Evolutionary conservation across 2,329 filamentous ascomycete species (phyloP), one percentile per base, ranked within the genome.

Genomic region (Penicillium sp.): DNA sequence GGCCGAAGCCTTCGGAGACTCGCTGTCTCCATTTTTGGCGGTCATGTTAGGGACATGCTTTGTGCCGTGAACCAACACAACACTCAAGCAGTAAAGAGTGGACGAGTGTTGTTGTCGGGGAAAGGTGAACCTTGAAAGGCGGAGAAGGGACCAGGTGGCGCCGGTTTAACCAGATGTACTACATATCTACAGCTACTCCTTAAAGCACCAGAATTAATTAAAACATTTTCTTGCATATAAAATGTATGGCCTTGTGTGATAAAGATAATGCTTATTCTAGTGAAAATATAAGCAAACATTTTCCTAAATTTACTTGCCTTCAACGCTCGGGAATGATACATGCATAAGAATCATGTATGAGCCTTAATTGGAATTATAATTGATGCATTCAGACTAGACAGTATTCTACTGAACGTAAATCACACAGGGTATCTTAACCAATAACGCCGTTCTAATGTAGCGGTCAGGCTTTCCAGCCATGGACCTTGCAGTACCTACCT

Each of bases 21-120:
- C 61, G 37, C 56, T 58, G 68, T 72, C 70, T 74, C 69, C 71
- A 63, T 65, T 64, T 61, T 68, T 66, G 59, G 52, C 58, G 48
- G 65, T 70, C 73, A 76, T 76, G 63, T 64, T 65, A 62, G 63
- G 65, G 58, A 58, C 73, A 75, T 75, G 61, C 67, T 73, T 71
- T 67, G 60, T 53, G 45, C 54, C 54, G 46, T 55, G 43, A 47
- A 59, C 51, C 49, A 43, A 55, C 43, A 50, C 49, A 45, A 55
- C 43, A 50, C 49, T 35, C 39, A 35, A 49, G 37, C 27, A 50
- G 45, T 51, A 44, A 33, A 44, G 48, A 56, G 54, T 49, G 54
- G 35, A 50, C 55, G 22, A 47, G 55, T 64, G 58, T 62, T 54
- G 50, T 56, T 27, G 24, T 48, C 13, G 46, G 45, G 49, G 51